Evolutionary conservation across 106 monocot genomes (phyloP), one percentile per base, ranked within the genome.

Genomic region (Agapanthus africanus): DNA sequence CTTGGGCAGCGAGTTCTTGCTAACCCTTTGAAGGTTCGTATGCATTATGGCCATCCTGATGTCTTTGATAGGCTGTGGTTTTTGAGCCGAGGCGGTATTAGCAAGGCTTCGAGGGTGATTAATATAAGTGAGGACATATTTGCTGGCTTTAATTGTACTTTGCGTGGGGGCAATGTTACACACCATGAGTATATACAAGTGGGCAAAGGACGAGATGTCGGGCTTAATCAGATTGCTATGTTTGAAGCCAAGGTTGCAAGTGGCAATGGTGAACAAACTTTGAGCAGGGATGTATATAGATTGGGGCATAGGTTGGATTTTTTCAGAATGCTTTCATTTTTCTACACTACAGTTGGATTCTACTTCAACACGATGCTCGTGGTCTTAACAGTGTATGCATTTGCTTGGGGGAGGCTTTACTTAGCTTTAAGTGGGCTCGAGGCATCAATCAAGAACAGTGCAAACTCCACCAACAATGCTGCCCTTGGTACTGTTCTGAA

Each of bases 11-110:
- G 94, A 30, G 91, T 91, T 71, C 88, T 95, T 11, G 94, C 91
- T 22, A 82, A 91, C 63, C 94, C 94, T 51, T 75, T 95, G 39
- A 95, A 95, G 79, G 85, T 95, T 37, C 76, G 91, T 57, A 95
- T 95, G 94, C 89, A 93, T 74, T 94, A 94, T 80, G 90, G 94
- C 18, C 90, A 94, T 59, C 93, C 93, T 39, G 93, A 94, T 82
- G 87, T 94, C 26, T 94, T 94, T 74, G 90, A 94, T 51, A 74
- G 94, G 4, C 77, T 94, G 1, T 90, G 87, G 87, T 90, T 90
- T 71, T 51, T 94, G 67, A 73, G 84, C 15, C 78, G 90, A 2
- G 46, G 46, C 19, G 46, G 46, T 15, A 47, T 47, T 19, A 47
- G 6, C 46, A 47, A 47, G 6, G 46, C 46, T 3, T 7, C 46